Conservation (phyloP, 2,329 filamentous ascomycete species). For the Colletotrichum horii region DNA sequence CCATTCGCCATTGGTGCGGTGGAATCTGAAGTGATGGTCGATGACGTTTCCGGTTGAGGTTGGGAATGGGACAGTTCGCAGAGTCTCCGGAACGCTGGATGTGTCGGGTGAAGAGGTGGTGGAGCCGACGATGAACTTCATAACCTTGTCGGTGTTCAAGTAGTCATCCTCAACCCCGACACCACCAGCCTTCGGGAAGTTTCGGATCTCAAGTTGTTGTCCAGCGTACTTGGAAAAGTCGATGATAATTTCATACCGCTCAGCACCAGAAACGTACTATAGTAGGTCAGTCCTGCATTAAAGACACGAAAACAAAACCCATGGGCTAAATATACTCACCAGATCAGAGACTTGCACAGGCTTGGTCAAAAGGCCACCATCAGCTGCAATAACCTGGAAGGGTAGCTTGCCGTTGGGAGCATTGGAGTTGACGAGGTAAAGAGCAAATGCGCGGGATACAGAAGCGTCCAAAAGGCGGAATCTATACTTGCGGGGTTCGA, state of each 20-base stretch:
- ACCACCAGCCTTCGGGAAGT: background rate
- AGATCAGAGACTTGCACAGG: constrained; percentile 37
- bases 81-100: background rate
- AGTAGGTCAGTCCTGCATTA: background rate
- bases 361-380: constrained; percentile 53
- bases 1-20: background rate
- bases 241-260: background rate
- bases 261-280: background rate
- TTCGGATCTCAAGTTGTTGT: background rate
- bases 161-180: background rate
- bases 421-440: constrained; percentile 47
- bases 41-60: background rate
- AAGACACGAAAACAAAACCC: background rate
- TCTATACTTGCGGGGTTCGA: background rate
- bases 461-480: constrained; percentile 46
- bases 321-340: background rate
- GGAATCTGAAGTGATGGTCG: background rate
- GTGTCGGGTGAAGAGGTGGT: background rate
- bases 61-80: background rate
- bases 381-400: constrained; percentile 60
- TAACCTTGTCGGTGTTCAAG: background rate
- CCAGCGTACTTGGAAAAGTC: background rate
- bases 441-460: constrained; percentile 49
- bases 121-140: background rate
- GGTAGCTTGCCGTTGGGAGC: constrained; percentile 34